phyloP scores from a whole-genome alignment of 2,329 filamentous ascomycete genomes.

The Colletotrichum siamense region DNA sequence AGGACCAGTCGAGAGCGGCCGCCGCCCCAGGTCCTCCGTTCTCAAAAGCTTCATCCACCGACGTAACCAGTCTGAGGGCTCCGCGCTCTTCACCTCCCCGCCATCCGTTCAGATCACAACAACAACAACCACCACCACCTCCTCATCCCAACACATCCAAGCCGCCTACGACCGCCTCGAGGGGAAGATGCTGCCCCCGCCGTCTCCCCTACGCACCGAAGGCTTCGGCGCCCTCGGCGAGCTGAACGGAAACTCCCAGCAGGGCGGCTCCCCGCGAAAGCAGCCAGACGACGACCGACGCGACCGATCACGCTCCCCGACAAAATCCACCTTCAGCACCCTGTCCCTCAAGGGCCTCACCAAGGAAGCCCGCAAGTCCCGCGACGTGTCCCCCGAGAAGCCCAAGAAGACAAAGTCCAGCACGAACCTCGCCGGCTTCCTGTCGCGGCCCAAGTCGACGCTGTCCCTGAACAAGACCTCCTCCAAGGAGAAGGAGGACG shows the following conservation, averaged over 20 bases:
- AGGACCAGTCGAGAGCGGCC: neutral
- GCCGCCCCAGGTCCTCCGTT: slow-evolving; percentile 50
- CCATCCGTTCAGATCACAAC: slow-evolving; percentile 25
- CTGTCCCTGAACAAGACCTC: slow-evolving; percentile 65
- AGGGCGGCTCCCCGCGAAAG: slow-evolving; percentile 48
- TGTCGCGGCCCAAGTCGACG: slow-evolving; percentile 76
- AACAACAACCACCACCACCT: neutral
- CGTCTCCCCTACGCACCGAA: slow-evolving; percentile 38
- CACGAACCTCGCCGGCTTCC: slow-evolving; percentile 78
- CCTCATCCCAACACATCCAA: slow-evolving; percentile 21
- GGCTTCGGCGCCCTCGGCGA: slow-evolving; percentile 54
- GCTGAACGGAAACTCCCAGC: slow-evolving; percentile 59
- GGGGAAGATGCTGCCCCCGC: slow-evolving; percentile 26
- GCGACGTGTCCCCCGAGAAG: slow-evolving; percentile 61
- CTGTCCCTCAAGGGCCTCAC: slow-evolving; percentile 50
- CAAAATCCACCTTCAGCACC: slow-evolving; percentile 48
- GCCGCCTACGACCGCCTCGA: slow-evolving; percentile 19
- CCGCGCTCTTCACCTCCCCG: slow-evolving; percentile 27
- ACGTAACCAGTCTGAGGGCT: slow-evolving; percentile 51
- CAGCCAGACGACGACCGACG: slow-evolving; percentile 37
- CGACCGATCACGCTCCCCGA: slow-evolving; percentile 42
- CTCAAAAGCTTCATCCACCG: slow-evolving; percentile 56
- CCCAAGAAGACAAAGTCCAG: slow-evolving; percentile 83
- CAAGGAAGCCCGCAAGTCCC: slow-evolving; percentile 43
- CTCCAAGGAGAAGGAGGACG: slow-evolving; percentile 51